Evolutionary conservation across 1,139 yeast genomes (phyloP).

Genomic region (Sugiyamaella grinbergsii): DNA sequence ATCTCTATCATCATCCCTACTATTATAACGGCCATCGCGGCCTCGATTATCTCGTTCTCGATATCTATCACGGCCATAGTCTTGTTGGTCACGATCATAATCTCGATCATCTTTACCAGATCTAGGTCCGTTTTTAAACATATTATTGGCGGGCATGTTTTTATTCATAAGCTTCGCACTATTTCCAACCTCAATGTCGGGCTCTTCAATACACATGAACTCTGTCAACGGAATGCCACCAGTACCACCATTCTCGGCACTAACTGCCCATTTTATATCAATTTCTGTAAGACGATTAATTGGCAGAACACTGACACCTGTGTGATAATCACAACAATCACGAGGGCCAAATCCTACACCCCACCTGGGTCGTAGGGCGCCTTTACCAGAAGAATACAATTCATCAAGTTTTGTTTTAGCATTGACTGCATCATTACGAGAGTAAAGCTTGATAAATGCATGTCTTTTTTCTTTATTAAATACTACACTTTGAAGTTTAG

Average conservation of each 20-base stretch:
- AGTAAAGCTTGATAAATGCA: slow-evolving; percentile 94
- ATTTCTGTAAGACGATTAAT: slow-evolving; percentile 88
- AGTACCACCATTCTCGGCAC: slow-evolving; percentile 97
- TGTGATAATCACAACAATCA: slow-evolving; percentile 94
- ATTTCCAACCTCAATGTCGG: slow-evolving; percentile 94
- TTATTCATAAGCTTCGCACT: slow-evolving; percentile 82
- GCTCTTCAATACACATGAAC: slow-evolving; percentile 90
- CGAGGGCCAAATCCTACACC: slow-evolving; percentile 99
- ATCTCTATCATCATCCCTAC: slow-evolving; percentile 19
- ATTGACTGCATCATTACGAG: slow-evolving; percentile 89
- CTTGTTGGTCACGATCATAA: slow-evolving; percentile 8
- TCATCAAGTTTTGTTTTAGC: slow-evolving; percentile 53
- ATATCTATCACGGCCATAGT: slow-evolving; percentile 5
- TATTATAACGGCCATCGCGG: slow-evolving; percentile 16
- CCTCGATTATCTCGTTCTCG: slow-evolving; percentile 13
- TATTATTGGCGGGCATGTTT: slow-evolving; percentile 52
- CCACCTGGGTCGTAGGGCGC: slow-evolving; percentile 83
- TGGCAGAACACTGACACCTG: slow-evolving; percentile 87
- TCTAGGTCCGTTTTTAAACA: slow-evolving; percentile 82
- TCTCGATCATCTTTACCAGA: slow-evolving; percentile 50
- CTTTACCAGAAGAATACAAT: slow-evolving; percentile 55
- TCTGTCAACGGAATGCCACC: slow-evolving; percentile 83
- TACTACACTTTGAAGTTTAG: slow-evolving; percentile 91
- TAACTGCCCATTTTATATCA: slow-evolving; percentile 83
- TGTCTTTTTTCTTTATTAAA: slow-evolving; percentile 87